Base-by-base conservation (phyloP, 106 monocot species). In the Acorus calamus region DNA sequence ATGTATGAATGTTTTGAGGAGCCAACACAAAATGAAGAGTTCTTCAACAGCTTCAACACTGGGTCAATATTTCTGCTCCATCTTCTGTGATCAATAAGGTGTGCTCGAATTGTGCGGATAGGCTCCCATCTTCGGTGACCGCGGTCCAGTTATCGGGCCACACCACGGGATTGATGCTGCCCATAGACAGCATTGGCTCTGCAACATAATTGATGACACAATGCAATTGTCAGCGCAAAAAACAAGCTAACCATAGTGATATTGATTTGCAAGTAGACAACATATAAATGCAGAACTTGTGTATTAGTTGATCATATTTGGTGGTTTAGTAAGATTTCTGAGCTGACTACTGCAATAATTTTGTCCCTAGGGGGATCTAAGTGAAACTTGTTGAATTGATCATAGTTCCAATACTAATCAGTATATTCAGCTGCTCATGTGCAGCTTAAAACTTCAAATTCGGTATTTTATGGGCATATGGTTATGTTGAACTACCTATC, bases 71-170 rank as follows among this genome's bases (percentile, higher is more conserved):
- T 66, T 94, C 89, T 7, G 78, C 86, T 2, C 94, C 94, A 66
- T 78, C 77, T 68, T 90, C 87, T n/a, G 89, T 90, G 46, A 94
- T 84, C 10, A 90, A 77, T 50, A 94, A 44, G 2, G 89, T 94
- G 62, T 94, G 94, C 76, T 94, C 94, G 59, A 94, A 94, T 59
- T 94, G 94, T 11, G 89, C 87, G 3, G 94, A 94, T 47, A 94
- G 76, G 63, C 89, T 82, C 65, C 89, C 87, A 60, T 94, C 94
- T 79, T 84, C 75, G 0, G 94, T 94, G 6, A 94, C 94, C 50
- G 94, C 89, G 1, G 94, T 94, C 89, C 89, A 94, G 48, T 86
- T 60, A 74, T 94, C 89, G 2, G 56, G 8, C 94, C 94, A 94
- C 69, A 90, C 76, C 4, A 78, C 63, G 49, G 84, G 75, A 49